Percentiles rank a stretch among this genome's conserved stretches.
These are phyloP conservation scores for Pugionium cornutum DNA, from an alignment of 345 rosid species.

Conservation along the genomic window DNA sequence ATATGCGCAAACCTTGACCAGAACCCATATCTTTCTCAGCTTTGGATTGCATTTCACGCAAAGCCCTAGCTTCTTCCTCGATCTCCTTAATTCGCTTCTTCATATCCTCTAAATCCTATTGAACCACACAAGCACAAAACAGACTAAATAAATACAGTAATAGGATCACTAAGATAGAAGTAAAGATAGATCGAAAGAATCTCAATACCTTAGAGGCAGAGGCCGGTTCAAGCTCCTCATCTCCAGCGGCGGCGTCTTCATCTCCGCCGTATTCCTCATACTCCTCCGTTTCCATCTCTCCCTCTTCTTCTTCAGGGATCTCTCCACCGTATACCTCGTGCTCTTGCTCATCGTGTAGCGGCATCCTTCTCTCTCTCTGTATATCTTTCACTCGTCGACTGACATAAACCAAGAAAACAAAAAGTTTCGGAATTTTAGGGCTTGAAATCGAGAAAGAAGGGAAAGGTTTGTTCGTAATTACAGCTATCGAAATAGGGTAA, in stretches of 20 bases:
- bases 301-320: slow-evolving; percentile 76
- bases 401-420: slow-evolving; percentile 18
- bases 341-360: slow-evolving; percentile 69
- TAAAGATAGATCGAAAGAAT: slow-evolving; percentile 24
- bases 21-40: slow-evolving; percentile 99
- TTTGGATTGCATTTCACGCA: slow-evolving; percentile 99
- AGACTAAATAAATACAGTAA: slow-evolving; percentile 2
- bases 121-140: slow-evolving; percentile 2
- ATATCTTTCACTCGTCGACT: slow-evolving; percentile 33
- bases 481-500: slow-evolving; percentile 12
- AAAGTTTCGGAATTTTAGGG: slow-evolving; percentile 37
- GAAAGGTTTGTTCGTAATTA: slow-evolving; percentile 14
- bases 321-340: slow-evolving; percentile 90
- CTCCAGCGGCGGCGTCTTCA: slow-evolving; percentile 47
- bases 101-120: slow-evolving; percentile 96
- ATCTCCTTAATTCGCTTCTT: slow-evolving; percentile 93
- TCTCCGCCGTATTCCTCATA: slow-evolving; percentile 57
- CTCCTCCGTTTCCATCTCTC: slow-evolving; percentile 63
- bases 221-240: slow-evolving; percentile 55
- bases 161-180: neutral
- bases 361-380: slow-evolving; percentile 40
- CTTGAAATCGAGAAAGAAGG: slow-evolving; percentile 29
- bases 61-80: slow-evolving; percentile 96
- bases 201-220: slow-evolving; percentile 58
- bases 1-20: slow-evolving; percentile 62